phyloP scores from a whole-genome alignment of 2,329 filamentous ascomycete genomes.

The Lecanicillium sp. region DNA sequence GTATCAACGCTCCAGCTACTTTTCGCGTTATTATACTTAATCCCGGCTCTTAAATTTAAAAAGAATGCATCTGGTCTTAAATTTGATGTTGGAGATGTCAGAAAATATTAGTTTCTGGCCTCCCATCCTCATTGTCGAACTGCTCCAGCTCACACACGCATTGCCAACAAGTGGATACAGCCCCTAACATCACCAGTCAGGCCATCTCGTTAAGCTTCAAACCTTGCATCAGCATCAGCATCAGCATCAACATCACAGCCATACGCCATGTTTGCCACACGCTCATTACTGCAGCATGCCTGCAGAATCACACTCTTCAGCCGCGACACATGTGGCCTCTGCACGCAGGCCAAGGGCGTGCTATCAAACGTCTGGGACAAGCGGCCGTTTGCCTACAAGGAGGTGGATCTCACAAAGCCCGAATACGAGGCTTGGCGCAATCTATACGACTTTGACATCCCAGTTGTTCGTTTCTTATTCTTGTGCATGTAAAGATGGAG shows the following conservation, averaged over 20 bases:
- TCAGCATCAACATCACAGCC: background rate
- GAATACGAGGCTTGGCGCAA: conserved; percentile 61
- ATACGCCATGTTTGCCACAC: conserved; percentile 44
- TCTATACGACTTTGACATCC: conserved; percentile 75
- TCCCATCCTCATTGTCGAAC: no score
- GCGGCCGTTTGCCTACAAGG: conserved; percentile 61
- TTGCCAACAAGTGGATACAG: conserved; percentile 4
- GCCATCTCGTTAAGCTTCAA: background rate
- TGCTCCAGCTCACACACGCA: no score
- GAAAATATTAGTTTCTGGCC: no score
- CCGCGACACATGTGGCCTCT: conserved; percentile 65
- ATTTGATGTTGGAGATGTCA: no score
- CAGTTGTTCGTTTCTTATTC: no score
- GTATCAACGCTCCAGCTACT: no score
- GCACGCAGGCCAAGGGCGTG: conserved; percentile 60
- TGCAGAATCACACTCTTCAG: conserved; percentile 71
- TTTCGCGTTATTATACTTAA: no score
- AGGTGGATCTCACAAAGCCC: conserved; percentile 62
- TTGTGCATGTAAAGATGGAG: no score
- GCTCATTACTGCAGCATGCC: conserved; percentile 41
- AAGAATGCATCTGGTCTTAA: no score
- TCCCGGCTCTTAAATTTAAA: background rate
- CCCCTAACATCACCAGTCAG: background rate
- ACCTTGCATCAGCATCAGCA: no score
- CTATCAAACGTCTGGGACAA: conserved; percentile 62